phyloP scores from a whole-genome alignment of 495 filamentous ascomycete species.

The Podospora pseudoanserina region DNA sequence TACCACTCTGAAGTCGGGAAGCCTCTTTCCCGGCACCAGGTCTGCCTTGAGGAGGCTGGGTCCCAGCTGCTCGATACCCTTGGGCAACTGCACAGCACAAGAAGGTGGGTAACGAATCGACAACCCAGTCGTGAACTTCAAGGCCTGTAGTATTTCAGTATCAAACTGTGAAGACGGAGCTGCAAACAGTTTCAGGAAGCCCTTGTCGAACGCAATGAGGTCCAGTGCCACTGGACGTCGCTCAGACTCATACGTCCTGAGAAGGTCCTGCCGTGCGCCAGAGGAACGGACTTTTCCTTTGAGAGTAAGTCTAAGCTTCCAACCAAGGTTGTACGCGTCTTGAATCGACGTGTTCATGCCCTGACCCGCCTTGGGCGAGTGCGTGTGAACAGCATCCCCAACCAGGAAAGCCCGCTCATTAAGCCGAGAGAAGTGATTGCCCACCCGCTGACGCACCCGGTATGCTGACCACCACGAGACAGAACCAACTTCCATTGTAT shows the following conservation, averaged over 20 bases:
- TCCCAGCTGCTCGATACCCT: constrained; percentile 21
- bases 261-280: constrained; percentile 45
- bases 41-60: constrained; percentile 39
- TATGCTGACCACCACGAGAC: constrained; percentile 44
- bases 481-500: constrained; percentile 46
- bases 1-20: constrained; percentile 20
- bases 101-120: constrained; percentile 20
- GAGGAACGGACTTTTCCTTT: constrained; percentile 36
- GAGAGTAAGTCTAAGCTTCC: constrained; percentile 65
- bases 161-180: constrained; percentile 41
- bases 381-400: constrained; percentile 59
- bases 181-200: constrained; percentile 49
- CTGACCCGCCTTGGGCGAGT: constrained; percentile 69
- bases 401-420: constrained; percentile 63
- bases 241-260: constrained; percentile 69
- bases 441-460: constrained; percentile 71
- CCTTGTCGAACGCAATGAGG: constrained; percentile 68
- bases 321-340: constrained; percentile 69
- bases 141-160: constrained; percentile 24
- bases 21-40: constrained; percentile 18
- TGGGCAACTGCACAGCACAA: constrained; percentile 10
- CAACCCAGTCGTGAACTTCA: constrained; percentile 40
- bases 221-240: constrained; percentile 65
- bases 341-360: constrained; percentile 73
- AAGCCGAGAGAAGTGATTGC: constrained; percentile 54